Percentiles rank a stretch among this genome's conserved stretches.
phyloP scores from a whole-genome alignment of 257 asterid genomes.

The Mentha longifolia region DNA sequence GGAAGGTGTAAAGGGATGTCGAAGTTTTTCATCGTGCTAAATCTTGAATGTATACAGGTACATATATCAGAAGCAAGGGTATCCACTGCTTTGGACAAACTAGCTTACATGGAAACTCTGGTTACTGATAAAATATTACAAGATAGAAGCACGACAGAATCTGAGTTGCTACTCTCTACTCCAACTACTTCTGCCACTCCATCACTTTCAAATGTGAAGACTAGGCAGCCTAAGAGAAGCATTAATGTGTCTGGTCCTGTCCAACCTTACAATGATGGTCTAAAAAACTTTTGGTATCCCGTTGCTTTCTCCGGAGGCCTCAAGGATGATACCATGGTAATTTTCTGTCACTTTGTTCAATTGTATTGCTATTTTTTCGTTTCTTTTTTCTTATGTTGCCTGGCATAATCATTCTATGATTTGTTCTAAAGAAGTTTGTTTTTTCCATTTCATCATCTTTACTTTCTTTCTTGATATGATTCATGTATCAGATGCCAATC shows the following conservation, averaged over 20 bases:
- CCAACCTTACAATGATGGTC: constrained; percentile 58
- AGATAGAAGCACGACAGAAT: constrained; percentile 54
- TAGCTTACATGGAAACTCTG: constrained; percentile 86
- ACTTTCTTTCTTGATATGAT: not conserved
- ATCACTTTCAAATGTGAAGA: constrained; percentile 38
- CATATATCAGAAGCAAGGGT: constrained; percentile 95
- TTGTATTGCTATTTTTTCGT: not conserved
- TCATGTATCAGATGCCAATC: constrained; percentile 65
- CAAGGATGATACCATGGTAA: constrained; percentile 90
- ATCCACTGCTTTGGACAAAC: constrained; percentile 85
- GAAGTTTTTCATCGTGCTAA: not conserved
- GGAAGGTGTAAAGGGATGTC: not conserved
- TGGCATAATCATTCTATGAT: not conserved
- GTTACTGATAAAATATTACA: constrained; percentile 77
- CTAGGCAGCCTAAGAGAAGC: constrained; percentile 47
- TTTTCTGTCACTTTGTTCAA: not conserved
- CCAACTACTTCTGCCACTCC: constrained; percentile 60
- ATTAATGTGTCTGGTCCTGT: constrained; percentile 90
- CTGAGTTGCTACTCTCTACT: constrained; percentile 45
- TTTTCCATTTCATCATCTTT: not conserved
- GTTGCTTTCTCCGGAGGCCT: constrained; percentile 87
- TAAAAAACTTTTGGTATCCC: constrained; percentile 97
- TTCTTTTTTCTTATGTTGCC: not conserved
- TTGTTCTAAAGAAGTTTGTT: not conserved
- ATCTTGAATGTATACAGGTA: constrained; percentile 54